Conservation (phyloP, 2,329 filamentous ascomycete species). For the Epichloe gansuensis region DNA sequence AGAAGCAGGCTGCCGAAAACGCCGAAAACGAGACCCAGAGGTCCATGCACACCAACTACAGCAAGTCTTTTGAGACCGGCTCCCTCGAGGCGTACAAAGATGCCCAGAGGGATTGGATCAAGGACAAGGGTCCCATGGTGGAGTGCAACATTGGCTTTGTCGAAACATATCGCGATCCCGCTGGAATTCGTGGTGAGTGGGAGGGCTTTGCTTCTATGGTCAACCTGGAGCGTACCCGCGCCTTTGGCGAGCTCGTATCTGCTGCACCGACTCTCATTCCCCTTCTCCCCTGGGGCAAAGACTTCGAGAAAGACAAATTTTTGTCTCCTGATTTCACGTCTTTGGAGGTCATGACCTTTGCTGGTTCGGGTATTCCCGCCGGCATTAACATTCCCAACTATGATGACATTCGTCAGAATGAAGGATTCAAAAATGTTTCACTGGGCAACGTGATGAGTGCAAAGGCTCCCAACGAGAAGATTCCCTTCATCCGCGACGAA, state of each 20-base stretch:
- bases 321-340: constrained; percentile 91
- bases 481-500: constrained; percentile 72
- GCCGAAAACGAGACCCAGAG: constrained; percentile 62
- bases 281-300: constrained; percentile 72
- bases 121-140: constrained; percentile 67
- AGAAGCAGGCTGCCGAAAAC: constrained; percentile 54
- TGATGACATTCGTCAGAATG: constrained; percentile 65
- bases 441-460: constrained; percentile 87
- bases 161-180: constrained; percentile 74
- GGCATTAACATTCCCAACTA: constrained; percentile 61
- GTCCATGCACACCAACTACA: constrained; percentile 62
- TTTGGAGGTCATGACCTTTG: constrained; percentile 77
- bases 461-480: constrained; percentile 81
- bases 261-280: constrained; percentile 75
- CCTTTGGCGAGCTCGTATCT: constrained; percentile 74
- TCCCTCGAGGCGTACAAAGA: constrained; percentile 70
- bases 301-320: constrained; percentile 96
- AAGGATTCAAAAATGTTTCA: constrained; percentile 88
- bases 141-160: constrained; percentile 77
- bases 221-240: constrained; percentile 79
- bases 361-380: constrained; percentile 49
- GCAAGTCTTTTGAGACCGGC: constrained; percentile 59
- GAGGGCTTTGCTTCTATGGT: constrained; percentile 76
- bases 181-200: constrained; percentile 71
- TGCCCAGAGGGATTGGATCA: constrained; percentile 69